These are phyloP conservation scores for Allium sativum DNA, from an alignment of 106 monocot genomes.

Conservation along the genomic window DNA sequence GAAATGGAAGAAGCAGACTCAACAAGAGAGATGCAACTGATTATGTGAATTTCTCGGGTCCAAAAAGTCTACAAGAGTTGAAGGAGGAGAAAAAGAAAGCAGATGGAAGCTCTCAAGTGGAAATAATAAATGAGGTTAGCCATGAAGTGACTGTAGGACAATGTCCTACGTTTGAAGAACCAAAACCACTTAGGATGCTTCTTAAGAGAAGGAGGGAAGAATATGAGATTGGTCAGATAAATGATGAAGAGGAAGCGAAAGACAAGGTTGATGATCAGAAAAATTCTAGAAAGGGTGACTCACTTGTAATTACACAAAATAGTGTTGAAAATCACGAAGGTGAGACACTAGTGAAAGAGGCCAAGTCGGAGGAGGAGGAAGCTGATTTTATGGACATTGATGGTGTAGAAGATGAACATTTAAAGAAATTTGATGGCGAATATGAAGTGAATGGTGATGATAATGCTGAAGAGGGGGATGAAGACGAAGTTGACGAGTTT, in stretches of 20 bases:
- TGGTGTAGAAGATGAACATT: conserved; percentile 20
- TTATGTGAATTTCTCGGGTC: conserved; percentile 46
- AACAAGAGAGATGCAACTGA: conserved; percentile 26
- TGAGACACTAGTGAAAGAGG: conserved; percentile 12
- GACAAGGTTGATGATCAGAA: background rate
- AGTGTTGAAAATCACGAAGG: conserved; percentile 11
- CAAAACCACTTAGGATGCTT: conserved; percentile 59
- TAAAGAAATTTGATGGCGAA: conserved; percentile 20
- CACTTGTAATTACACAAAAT: conserved; percentile 12
- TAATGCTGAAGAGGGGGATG: conserved; percentile 13
- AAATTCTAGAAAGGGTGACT: conserved; percentile 20
- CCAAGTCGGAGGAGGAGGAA: conserved; percentile 6
- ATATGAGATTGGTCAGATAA: conserved; percentile 5
- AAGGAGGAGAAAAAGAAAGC: conserved; percentile 29
- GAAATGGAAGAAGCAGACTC: conserved; percentile 10
- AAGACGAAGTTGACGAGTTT: conserved; percentile 52
- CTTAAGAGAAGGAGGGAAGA: conserved; percentile 55
- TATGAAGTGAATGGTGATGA: conserved; percentile 34
- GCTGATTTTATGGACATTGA: conserved; percentile 2
- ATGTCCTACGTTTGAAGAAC: conserved; percentile 46
- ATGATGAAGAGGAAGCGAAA: conserved; percentile 1
- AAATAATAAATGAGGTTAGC: background rate
- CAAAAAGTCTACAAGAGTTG: conserved; percentile 75
- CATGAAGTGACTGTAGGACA: conserved; percentile 3
- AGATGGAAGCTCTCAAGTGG: background rate